Evolutionary conservation across 495 filamentous ascomycete genomes (phyloP).

Genomic region (Apodospora peruviana): DNA sequence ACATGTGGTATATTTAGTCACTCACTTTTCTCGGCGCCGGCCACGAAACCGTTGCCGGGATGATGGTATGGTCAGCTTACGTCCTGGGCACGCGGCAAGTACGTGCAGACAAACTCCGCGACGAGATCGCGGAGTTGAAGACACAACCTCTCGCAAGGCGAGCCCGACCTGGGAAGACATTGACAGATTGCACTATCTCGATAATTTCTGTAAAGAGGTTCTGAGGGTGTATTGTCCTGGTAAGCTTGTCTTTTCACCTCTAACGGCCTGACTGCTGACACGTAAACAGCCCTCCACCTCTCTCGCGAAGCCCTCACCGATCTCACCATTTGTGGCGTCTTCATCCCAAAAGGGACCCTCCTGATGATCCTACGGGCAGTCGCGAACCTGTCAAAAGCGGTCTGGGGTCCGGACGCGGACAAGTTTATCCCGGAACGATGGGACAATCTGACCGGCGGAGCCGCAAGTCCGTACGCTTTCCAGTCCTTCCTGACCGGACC

Average conservation of each 20-base stretch:
- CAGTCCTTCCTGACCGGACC: neutral
- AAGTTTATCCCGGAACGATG: conserved; percentile 5
- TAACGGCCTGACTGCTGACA: too few species aligned
- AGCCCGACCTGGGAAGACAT: neutral
- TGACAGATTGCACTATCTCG: neutral
- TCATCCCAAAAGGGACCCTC: neutral
- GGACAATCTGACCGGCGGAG: neutral
- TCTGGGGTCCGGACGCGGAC: conserved; percentile 7
- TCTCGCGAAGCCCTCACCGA: neutral
- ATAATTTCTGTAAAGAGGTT: neutral
- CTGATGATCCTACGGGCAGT: neutral
- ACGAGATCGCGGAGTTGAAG: neutral
- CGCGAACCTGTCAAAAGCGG: neutral
- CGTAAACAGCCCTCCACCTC: too few species aligned
- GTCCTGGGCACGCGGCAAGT: neutral
- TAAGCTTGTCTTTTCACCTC: too few species aligned
- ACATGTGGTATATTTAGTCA: neutral
- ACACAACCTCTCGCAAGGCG: neutral
- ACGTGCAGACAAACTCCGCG: neutral
- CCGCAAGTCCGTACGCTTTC: neutral
- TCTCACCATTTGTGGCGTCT: neutral
- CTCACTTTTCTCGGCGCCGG: neutral
- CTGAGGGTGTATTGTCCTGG: neutral
- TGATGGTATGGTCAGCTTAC: neutral
- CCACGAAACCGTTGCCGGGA: neutral